Conservation (phyloP, 2,329 filamentous ascomycete genomes). For the Exutisphaerella laricina region DNA sequence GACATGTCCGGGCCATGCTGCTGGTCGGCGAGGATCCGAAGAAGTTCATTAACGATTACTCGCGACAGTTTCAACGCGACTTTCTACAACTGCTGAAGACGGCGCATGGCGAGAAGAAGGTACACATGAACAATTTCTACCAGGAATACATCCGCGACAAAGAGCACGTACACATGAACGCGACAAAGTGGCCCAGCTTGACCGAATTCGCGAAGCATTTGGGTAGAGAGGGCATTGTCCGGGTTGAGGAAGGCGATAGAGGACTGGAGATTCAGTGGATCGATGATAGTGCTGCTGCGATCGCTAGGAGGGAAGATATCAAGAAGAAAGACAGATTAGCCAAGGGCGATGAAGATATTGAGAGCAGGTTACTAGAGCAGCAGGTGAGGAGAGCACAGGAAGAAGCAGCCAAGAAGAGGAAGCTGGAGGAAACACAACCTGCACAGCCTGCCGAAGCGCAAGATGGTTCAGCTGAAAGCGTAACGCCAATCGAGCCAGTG, state of each 20-base stretch:
- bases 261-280: slow-evolving; percentile 85
- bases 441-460: slow-evolving; percentile 20
- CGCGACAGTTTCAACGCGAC: slow-evolving; percentile 71
- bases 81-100: slow-evolving; percentile 74
- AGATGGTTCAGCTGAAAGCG: slow-evolving; percentile 14
- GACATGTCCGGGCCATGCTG: slow-evolving; percentile 84
- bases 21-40: slow-evolving; percentile 81
- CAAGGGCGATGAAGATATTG: slow-evolving; percentile 82
- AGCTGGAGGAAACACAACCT: slow-evolving; percentile 37
- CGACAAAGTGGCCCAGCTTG: slow-evolving; percentile 80
- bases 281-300: slow-evolving; percentile 81
- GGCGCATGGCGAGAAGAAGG: slow-evolving; percentile 81
- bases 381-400: slow-evolving; percentile 74
- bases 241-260: slow-evolving; percentile 85
- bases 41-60: slow-evolving; percentile 77
- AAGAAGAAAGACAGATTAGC: slow-evolving; percentile 79
- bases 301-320: slow-evolving; percentile 74
- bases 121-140: slow-evolving; percentile 90
- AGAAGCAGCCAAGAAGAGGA: slow-evolving; percentile 54
- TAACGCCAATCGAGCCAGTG: slow-evolving; percentile 26
- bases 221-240: slow-evolving; percentile 77
- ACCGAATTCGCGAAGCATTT: slow-evolving; percentile 87
- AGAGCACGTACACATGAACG: slow-evolving; percentile 88
- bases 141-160: slow-evolving; percentile 87
- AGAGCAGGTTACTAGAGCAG: slow-evolving; percentile 73